A percentile compares a stretch with the other conserved stretches of the same genome.
These are phyloP conservation scores for Petasospora fabianii DNA, from an alignment of 1,139 yeast genomes.

Conservation along the genomic window DNA sequence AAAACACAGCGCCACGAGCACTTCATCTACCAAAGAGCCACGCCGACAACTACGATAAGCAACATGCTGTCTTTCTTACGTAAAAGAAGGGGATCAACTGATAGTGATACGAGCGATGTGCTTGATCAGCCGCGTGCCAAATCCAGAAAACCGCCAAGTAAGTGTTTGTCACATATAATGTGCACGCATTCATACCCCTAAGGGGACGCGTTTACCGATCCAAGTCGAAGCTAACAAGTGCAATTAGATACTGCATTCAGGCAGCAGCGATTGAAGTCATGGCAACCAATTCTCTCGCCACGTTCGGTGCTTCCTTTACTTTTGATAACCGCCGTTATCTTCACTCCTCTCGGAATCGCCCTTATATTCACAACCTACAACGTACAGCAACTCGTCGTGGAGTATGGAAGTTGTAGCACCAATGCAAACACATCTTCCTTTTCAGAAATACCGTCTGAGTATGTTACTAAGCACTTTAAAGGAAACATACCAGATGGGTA, in stretches of 20 bases:
- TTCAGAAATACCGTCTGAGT: slow-evolving; percentile 46
- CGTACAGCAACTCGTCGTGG: slow-evolving; percentile 55
- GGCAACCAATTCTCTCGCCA: slow-evolving; percentile 82
- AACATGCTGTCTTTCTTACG: slow-evolving; percentile 23
- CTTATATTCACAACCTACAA: slow-evolving; percentile 54
- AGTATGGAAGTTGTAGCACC: slow-evolving; percentile 55
- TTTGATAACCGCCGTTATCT: slow-evolving; percentile 57
- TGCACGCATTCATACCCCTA: too few relatives aligned
- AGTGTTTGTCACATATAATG: too few relatives aligned
- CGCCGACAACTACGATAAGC: not conserved
- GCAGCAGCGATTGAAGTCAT: slow-evolving; percentile 72
- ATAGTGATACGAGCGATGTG: slow-evolving; percentile 24
- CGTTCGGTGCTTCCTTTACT: slow-evolving; percentile 70
- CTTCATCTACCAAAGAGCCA: not conserved
- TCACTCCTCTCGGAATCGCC: slow-evolving; percentile 74
- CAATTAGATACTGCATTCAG: slow-evolving; percentile 69
- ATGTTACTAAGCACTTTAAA: slow-evolving; percentile 51
- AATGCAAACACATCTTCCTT: slow-evolving; percentile 37
- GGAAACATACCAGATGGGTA: slow-evolving; percentile 6
- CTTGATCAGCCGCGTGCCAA: slow-evolving; percentile 22
- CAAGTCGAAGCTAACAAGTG: slow-evolving; percentile 15
- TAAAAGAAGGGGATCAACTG: slow-evolving; percentile 22
- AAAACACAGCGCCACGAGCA: not conserved
- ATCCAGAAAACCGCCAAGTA: slow-evolving; percentile 29
- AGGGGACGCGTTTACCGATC: too few relatives aligned